A percentile compares a stretch with the other conserved stretches of the same genome.
These are phyloP conservation scores for Exidia glandulosa DNA, from an alignment of 768 basidiomycete genomes.

Conservation along the genomic window DNA sequence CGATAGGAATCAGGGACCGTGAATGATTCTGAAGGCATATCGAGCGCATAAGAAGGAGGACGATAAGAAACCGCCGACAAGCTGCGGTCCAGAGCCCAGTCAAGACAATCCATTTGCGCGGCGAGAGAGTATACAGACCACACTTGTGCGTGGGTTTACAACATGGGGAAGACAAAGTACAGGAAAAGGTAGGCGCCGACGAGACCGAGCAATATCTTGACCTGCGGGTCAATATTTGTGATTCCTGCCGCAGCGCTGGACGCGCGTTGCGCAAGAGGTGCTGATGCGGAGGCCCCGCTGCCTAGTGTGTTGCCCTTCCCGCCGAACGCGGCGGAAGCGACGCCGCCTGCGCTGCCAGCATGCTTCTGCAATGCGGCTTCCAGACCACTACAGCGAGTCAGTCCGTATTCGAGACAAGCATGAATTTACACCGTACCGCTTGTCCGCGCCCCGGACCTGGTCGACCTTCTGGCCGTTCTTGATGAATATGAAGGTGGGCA, in stretches of 20 bases:
- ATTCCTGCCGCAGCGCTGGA: constrained; percentile 27
- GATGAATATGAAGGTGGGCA: constrained; percentile 80
- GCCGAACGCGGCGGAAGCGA: constrained; percentile 38
- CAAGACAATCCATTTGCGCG: too few species aligned
- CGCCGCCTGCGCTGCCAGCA: constrained; percentile 26
- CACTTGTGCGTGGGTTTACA: too few species aligned
- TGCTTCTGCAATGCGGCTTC: constrained; percentile 48
- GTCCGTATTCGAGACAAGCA: neutral
- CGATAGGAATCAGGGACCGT: too few species aligned
- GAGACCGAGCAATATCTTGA: constrained; percentile 53
- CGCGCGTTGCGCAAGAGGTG: constrained; percentile 22
- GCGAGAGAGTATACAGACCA: too few species aligned
- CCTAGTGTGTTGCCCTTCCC: constrained; percentile 70
- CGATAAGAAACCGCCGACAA: too few species aligned
- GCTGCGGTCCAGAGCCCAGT: too few species aligned
- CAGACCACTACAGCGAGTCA: constrained; percentile 35
- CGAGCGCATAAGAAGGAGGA: too few species aligned
- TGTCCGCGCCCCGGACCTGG: constrained; percentile 62
- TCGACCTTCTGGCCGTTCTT: constrained; percentile 58
- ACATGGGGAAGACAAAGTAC: constrained; percentile 27
- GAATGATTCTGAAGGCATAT: too few species aligned
- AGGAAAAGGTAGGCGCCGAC: constrained; percentile 52
- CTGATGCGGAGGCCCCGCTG: constrained; percentile 25
- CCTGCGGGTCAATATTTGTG: constrained; percentile 50
- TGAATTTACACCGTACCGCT: constrained; percentile 30